These are phyloP conservation scores for Amaranthus hypochondriacus DNA, from an alignment of 148 eudicot species.

Conservation along the genomic window DNA sequence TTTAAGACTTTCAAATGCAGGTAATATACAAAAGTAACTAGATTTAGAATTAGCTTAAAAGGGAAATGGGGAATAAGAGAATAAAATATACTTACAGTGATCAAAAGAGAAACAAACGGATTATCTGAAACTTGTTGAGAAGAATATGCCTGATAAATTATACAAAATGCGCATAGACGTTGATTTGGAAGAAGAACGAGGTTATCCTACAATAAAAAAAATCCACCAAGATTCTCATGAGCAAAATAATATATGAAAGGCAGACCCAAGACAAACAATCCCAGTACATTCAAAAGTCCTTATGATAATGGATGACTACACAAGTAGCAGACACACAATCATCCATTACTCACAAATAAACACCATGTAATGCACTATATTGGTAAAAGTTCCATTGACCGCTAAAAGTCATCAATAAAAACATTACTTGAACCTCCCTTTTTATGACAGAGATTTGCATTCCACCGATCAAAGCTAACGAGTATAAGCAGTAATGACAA, in stretches of 20 bases:
- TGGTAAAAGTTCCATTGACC: no score
- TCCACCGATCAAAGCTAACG: not conserved
- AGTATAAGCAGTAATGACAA: not conserved
- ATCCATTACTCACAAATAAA: not conserved
- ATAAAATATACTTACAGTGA: slow-evolving; percentile 46
- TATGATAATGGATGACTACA: not conserved
- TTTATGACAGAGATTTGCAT: not conserved
- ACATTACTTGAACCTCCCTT: not conserved
- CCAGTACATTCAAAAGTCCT: not conserved
- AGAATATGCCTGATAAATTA: slow-evolving; percentile 64
- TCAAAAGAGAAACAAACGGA: slow-evolving; percentile 62
- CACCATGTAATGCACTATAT: not conserved
- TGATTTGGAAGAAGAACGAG: slow-evolving; percentile 52
- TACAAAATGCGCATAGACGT: slow-evolving; percentile 75
- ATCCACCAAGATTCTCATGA: not conserved
- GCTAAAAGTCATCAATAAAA: not conserved
- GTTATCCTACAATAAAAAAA: slow-evolving; percentile 50
- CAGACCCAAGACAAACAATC: not conserved
- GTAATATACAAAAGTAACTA: not conserved
- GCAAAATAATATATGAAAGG: not conserved
- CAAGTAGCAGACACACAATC: not conserved
- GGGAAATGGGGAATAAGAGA: not conserved
- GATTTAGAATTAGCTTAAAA: not conserved
- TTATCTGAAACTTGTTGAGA: slow-evolving; percentile 68
- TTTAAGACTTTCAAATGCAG: not conserved